Evolutionary conservation across 495 filamentous ascomycete species (phyloP).

Genomic region (Penicillium cosmopolitanum): DNA sequence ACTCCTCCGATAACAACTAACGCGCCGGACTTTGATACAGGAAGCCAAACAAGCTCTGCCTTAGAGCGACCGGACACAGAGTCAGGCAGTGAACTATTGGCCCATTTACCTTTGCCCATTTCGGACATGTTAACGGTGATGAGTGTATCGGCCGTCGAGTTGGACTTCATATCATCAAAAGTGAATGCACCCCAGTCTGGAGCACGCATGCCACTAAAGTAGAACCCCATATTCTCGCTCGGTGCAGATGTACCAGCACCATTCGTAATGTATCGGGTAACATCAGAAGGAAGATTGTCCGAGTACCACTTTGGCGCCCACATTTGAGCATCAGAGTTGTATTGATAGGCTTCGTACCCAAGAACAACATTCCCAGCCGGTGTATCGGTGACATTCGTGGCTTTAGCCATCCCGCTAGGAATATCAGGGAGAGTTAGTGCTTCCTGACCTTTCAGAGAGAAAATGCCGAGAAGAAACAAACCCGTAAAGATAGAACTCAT

Average conservation of each 20-base stretch:
- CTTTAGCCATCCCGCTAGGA: slow-evolving; percentile 13
- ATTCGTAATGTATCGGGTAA: slow-evolving; percentile 67
- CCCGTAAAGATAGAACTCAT: slow-evolving; percentile 56
- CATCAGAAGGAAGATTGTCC: slow-evolving; percentile 37
- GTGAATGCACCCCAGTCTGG: slow-evolving; percentile 51
- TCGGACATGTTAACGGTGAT: slow-evolving; percentile 64
- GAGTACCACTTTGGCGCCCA: slow-evolving; percentile 48
- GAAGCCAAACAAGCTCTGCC: slow-evolving; percentile 72
- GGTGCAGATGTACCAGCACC: slow-evolving; percentile 67
- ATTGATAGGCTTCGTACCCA: slow-evolving; percentile 55
- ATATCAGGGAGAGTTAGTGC: neutral
- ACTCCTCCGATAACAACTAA: slow-evolving; percentile 73
- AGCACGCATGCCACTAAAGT: slow-evolving; percentile 66
- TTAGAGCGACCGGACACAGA: slow-evolving; percentile 58
- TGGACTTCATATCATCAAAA: slow-evolving; percentile 34
- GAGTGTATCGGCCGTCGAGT: slow-evolving; percentile 44
- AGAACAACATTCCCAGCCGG: slow-evolving; percentile 15
- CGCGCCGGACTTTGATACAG: slow-evolving; percentile 63
- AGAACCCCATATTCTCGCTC: slow-evolving; percentile 74
- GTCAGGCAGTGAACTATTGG: slow-evolving; percentile 56
- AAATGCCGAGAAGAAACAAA: slow-evolving; percentile 7
- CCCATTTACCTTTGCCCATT: slow-evolving; percentile 55
- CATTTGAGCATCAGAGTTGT: slow-evolving; percentile 37
- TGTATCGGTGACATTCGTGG: slow-evolving; percentile 4
- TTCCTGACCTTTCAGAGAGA: neutral